phyloP scores from a whole-genome alignment of 129 eudicot species.

The Helianthus tuberosus region DNA sequence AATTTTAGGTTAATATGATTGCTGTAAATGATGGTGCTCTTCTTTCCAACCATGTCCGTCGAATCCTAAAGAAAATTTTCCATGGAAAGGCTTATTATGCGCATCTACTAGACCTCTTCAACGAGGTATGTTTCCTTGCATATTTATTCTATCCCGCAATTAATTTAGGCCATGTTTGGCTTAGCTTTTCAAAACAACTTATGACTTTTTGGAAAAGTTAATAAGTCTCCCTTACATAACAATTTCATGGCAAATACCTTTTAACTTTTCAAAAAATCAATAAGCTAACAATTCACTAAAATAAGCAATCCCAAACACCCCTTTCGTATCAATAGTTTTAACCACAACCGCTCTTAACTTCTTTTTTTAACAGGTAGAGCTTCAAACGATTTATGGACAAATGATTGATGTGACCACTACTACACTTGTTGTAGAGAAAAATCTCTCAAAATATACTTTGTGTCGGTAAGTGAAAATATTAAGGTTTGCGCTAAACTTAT shows the following conservation, averaged over 20 bases:
- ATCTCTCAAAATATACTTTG: constrained; percentile 64
- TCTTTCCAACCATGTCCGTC: constrained; percentile 71
- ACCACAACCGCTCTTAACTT: too few relatives aligned
- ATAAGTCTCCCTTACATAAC: too few relatives aligned
- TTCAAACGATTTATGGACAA: constrained; percentile 67
- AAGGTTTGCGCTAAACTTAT: constrained; percentile 8
- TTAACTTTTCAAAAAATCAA: too few relatives aligned
- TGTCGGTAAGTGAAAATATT: constrained; percentile 43
- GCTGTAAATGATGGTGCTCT: constrained; percentile 75
- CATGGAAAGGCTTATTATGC: constrained; percentile 56
- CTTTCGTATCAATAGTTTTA: too few relatives aligned
- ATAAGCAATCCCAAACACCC: too few relatives aligned
- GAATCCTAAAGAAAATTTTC: constrained; percentile 63
- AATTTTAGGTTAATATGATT: constrained; percentile 63
- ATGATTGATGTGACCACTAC: constrained; percentile 57
- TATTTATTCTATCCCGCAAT: too few relatives aligned
- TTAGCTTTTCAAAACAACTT: too few relatives aligned
- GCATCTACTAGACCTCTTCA: constrained; percentile 64
- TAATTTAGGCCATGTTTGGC: too few relatives aligned
- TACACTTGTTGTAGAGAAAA: constrained; percentile 44
- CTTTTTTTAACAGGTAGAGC: constrained; percentile 51
- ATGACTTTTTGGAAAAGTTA: too few relatives aligned
- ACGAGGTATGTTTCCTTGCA: constrained; percentile 44
- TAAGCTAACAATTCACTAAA: too few relatives aligned
- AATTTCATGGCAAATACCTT: too few relatives aligned